Percentiles rank a stretch among this genome's conserved stretches.
Conservation (phyloP, 495 filamentous ascomycete species). For the Podospora bellae-mahoneyi region DNA sequence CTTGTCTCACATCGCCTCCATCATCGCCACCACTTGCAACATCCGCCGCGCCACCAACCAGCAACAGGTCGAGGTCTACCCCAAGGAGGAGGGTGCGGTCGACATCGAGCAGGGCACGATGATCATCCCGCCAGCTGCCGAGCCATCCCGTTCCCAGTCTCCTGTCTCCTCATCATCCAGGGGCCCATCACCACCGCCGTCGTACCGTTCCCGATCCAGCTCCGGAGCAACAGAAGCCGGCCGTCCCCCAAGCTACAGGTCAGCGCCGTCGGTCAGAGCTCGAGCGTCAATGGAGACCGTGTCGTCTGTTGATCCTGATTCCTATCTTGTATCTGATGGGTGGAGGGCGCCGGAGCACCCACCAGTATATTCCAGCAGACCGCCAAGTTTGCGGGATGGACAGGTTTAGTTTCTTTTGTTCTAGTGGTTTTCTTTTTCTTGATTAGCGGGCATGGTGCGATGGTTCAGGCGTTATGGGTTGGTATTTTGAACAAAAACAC, state of each 20-base stretch:
- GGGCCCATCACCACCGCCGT: conserved; percentile 8
- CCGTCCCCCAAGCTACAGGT: conserved; percentile 8
- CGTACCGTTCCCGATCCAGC: conserved; percentile 2
- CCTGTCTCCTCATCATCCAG: neutral
- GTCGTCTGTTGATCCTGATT: conserved; percentile 7
- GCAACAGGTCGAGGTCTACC: conserved; percentile 13
- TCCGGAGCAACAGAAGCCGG: neutral
- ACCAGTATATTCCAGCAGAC: conserved; percentile 14
- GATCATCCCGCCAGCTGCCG: neutral
- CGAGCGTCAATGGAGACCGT: conserved; percentile 11
- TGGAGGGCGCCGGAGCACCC: conserved; percentile 7
- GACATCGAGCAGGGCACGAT: conserved; percentile 6
- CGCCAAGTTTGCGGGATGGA: conserved; percentile 11
- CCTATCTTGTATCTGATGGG: conserved; percentile 14
- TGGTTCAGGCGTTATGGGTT: neutral
- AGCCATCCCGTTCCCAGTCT: neutral
- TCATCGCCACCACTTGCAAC: conserved; percentile 60
- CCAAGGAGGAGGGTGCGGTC: neutral
- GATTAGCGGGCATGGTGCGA: neutral
- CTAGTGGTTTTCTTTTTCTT: conserved; percentile 1
- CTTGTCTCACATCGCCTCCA: conserved; percentile 10
- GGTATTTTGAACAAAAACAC: neutral
- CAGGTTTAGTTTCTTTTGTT: conserved; percentile 2
- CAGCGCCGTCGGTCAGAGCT: neutral
- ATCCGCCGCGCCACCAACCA: conserved; percentile 49